A percentile compares a stretch with the other conserved stretches of the same genome.
These are phyloP conservation scores for Dactylellina haptotyla DNA, from an alignment of 2,329 filamentous ascomycete species.

Conservation along the genomic window DNA sequence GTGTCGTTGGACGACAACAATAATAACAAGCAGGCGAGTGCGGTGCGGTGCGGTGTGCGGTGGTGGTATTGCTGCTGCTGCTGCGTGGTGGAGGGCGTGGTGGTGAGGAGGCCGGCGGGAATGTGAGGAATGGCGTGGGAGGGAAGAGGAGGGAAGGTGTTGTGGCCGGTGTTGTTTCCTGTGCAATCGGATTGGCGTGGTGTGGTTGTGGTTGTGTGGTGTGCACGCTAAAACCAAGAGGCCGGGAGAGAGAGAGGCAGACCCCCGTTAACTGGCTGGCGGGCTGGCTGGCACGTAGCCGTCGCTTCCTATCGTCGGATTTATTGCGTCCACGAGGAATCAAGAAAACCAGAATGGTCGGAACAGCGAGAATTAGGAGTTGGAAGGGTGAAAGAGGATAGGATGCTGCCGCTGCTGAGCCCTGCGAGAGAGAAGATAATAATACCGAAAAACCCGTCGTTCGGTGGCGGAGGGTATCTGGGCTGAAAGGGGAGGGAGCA, in stretches of 20 bases:
- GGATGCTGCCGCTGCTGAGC: too few relatives aligned
- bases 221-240: background rate
- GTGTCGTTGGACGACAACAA: too few relatives aligned
- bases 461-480: constrained; percentile 49
- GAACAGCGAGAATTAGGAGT: background rate
- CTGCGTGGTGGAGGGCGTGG: constrained; percentile 5
- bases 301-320: too few relatives aligned
- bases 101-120: constrained; percentile 27
- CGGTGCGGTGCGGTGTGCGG: background rate
- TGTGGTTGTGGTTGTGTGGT: too few relatives aligned
- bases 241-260: background rate
- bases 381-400: background rate
- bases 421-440: background rate
- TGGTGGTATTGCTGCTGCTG: background rate
- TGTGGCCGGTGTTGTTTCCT: constrained; percentile 31
- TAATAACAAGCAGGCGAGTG: too few relatives aligned
- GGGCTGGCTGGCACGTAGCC: background rate
- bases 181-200: too few relatives aligned
- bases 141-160: constrained; percentile 34
- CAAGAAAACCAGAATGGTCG: too few relatives aligned
- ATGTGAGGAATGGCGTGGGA: constrained; percentile 33
- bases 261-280: background rate
- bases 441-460: constrained; percentile 22
- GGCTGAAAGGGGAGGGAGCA: constrained; percentile 55
- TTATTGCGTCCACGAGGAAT: too few relatives aligned